Evolutionary conservation across 2,329 filamentous ascomycete species (phyloP), one percentile per base, ranked within the genome.

Genomic region (Neocatenulostroma microsporum): DNA sequence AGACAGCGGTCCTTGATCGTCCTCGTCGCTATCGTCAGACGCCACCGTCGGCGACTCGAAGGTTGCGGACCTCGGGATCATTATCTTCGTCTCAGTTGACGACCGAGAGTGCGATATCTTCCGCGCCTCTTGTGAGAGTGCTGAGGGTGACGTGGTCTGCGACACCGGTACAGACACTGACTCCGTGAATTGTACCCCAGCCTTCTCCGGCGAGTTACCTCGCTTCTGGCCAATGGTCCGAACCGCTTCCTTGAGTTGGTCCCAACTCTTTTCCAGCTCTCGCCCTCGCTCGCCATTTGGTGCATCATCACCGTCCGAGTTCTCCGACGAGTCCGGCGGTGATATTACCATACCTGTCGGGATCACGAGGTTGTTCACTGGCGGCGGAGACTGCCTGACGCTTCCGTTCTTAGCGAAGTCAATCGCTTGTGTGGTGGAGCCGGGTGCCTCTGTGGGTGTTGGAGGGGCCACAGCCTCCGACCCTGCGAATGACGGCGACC

Each of bases 321-420:
- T 83, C 25, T 76, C 74, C 5, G 75, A 73, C 21, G 88, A 94
- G 53, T 95, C 89, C 8, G 89, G 89, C 23, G 89, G 89, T 0
- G 89, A 95, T 41, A 94, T 84, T 50, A 94, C 77, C 45, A 85
- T 87, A 43, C 85, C 86, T 44, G 78, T 76, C 27, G 87, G 86
- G 61, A 94, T 91, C 46, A 76, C 67, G 41, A 77, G 73, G 63
- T 85, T 78, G 45, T 79, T 84, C 45, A 86, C 64, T 13, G 86
- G 84, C n/a, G 84, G 81, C 12, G 86, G 85, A 31, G 87, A 93
- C 60, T 88, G 84, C 51, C 84, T 78, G 44, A 93, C 67, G 62
- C 78, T 84, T 59, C 69, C 69, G 56, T 69, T 72, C 37, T 66
- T 53, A 26, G 55, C 53, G 37, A 60, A 55, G 39, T 56, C 55